Conservation (phyloP, 1,284 basidiomycete genomes). For the Volvariella volvacea region DNA sequence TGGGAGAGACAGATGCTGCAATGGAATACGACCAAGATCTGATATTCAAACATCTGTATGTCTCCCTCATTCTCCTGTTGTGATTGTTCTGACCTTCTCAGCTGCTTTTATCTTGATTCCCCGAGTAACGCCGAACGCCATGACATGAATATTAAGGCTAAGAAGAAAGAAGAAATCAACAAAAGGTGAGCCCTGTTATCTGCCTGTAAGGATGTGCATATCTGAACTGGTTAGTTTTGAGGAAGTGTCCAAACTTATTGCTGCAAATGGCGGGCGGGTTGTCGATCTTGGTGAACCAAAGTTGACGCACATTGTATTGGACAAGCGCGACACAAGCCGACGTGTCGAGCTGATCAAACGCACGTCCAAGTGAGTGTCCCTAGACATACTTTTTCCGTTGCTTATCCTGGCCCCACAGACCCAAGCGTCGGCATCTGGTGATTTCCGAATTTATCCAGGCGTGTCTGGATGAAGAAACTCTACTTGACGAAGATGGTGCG, state of each 20-base stretch:
- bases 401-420: slow-evolving; percentile 31
- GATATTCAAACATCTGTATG: slow-evolving; percentile 78
- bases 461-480: slow-evolving; percentile 72
- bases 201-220: slow-evolving; percentile 6
- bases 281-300: slow-evolving; percentile 65
- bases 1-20: slow-evolving; percentile 62
- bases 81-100: slow-evolving; percentile 19
- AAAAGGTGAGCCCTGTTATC: slow-evolving; percentile 36
- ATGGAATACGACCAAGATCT: slow-evolving; percentile 71
- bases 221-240: slow-evolving; percentile 42
- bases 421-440: slow-evolving; percentile 74
- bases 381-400: slow-evolving; percentile 2
- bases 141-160: slow-evolving; percentile 51
- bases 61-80: slow-evolving; percentile 9
- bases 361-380: slow-evolving; percentile 53
- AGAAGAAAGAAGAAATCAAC: slow-evolving; percentile 42
- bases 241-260: slow-evolving; percentile 45
- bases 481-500: slow-evolving; percentile 76
- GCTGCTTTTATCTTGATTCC: slow-evolving; percentile 85
- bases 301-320: slow-evolving; percentile 80
- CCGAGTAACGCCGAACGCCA: slow-evolving; percentile 63
- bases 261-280: slow-evolving; percentile 65
- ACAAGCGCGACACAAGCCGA: slow-evolving; percentile 69
- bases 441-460: slow-evolving; percentile 71
- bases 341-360: slow-evolving; percentile 62